These are phyloP conservation scores for Nannochloris sp. DNA, from an alignment of 139 green algal genomes.

Conservation along the genomic window DNA sequence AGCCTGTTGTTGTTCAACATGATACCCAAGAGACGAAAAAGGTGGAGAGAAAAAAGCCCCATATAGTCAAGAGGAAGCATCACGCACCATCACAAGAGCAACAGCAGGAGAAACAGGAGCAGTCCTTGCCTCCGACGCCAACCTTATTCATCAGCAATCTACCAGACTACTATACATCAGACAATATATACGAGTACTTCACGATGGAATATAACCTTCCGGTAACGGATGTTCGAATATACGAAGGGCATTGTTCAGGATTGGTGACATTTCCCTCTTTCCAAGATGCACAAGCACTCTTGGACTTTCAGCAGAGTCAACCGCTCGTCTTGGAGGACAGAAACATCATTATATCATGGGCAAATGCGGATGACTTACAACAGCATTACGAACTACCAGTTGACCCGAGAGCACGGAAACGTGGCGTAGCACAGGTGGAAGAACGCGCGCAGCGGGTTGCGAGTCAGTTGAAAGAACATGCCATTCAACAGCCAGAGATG, in stretches of 20 bases:
- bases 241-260: constrained; percentile 30
- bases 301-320: constrained; percentile 18
- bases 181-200: constrained; percentile 31
- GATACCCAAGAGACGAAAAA: background rate
- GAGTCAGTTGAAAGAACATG: constrained; percentile 7
- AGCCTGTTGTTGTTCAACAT: background rate
- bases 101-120: background rate
- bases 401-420: background rate
- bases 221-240: constrained; percentile 20
- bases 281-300: constrained; percentile 16
- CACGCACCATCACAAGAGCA: background rate
- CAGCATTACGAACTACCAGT: background rate
- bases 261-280: constrained; percentile 37
- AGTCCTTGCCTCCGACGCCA: background rate
- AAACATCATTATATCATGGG: constrained; percentile 31
- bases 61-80: background rate
- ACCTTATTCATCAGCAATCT: constrained; percentile 51
- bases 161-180: constrained; percentile 25
- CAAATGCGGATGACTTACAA: background rate
- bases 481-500: background rate
- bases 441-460: constrained; percentile 7
- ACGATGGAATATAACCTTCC: background rate
- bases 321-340: constrained; percentile 18
- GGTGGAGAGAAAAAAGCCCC: background rate
- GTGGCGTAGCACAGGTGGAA: constrained; percentile 4